Base-by-base conservation (phyloP, 2,329 filamentous ascomycete species). In the Calonectria pauciramosa region DNA sequence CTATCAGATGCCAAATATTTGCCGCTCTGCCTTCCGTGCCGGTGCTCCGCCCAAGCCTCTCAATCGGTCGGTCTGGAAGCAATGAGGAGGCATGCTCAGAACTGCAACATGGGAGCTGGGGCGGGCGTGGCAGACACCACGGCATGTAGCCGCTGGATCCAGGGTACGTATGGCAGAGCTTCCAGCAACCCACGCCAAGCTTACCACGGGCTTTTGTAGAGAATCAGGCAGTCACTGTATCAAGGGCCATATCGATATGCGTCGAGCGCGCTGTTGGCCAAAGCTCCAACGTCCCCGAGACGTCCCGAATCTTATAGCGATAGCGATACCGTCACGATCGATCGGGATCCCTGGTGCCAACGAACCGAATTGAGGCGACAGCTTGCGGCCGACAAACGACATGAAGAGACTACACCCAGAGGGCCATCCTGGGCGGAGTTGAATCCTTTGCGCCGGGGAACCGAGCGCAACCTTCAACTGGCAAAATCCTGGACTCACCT, bases 11-110 rank as follows among this genome's bases (percentile, higher is more conserved):
- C 51, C 30, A 60, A 63, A 56, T 65, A 28, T 51, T 64, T 28
- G n/a, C 49, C 41, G 47, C 10, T 60, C 38, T 70, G 30, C 30
- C 32, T 54, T 34, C 41, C 38, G 32, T 23, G 23, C 36, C 38
- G 49, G 68, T 49, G 20, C 44, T 32, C 34, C 51, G 47, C 41
- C 18, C 13, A 66, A 60, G 44, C 20, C 47, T 60, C 64, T 47
- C 34, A 66, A 64, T 56, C 60, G 71, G 56, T 52, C 64, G 60
- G 71, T 76, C 54, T 70, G 73, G 79, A 73, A 81, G 78, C 76
- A 73, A 85, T 85, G 83, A 83, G 75, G 80, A 83, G 83, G 82
- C 76, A 85, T 85, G 84, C 82, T 85, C 78, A 82, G 80, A 80
- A 82, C 81, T 77, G 81, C 77, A 74, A 80, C 77, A 76, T 79